These are phyloP conservation scores for Apostasia shenzhenica DNA, from an alignment of 106 monocot species.

Conservation along the genomic window DNA sequence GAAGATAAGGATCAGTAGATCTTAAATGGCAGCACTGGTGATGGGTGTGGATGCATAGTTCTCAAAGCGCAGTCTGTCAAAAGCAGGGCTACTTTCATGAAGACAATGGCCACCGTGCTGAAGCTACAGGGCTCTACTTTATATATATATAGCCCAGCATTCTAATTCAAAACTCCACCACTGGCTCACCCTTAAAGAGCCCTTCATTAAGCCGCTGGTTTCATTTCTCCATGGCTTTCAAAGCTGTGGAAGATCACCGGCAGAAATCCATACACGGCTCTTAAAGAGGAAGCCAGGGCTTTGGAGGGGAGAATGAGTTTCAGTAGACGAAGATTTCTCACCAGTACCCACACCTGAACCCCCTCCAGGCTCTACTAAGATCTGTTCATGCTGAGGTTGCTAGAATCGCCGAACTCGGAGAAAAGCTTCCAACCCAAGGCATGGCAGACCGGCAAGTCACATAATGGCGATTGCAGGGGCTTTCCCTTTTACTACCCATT, in stretches of 20 bases:
- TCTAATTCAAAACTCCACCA: neutral
- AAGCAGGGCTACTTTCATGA: neutral
- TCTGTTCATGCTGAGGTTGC: slow-evolving; percentile 9
- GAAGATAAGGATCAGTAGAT: no score
- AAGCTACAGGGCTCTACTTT: neutral
- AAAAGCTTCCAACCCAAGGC: slow-evolving; percentile 3
- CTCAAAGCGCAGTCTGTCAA: neutral
- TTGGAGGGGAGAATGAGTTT: neutral
- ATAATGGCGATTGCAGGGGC: slow-evolving; percentile 4
- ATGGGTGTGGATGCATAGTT: no score
- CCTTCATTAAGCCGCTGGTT: neutral
- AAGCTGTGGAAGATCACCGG: neutral
- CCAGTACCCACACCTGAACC: neutral
- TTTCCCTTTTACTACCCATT: neutral
- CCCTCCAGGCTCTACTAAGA: neutral
- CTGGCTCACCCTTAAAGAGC: neutral
- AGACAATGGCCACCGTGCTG: neutral
- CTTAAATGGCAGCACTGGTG: no score
- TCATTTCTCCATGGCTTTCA: neutral
- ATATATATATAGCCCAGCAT: slow-evolving; percentile 5
- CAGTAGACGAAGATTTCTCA: neutral
- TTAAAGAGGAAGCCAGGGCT: neutral
- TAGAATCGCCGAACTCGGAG: neutral
- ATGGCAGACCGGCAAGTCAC: slow-evolving; percentile 20
- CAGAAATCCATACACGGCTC: slow-evolving; percentile 12